These are phyloP conservation scores for Diacronema lutheri DNA, from an alignment of 78 protist species.

Conservation along the genomic window DNA sequence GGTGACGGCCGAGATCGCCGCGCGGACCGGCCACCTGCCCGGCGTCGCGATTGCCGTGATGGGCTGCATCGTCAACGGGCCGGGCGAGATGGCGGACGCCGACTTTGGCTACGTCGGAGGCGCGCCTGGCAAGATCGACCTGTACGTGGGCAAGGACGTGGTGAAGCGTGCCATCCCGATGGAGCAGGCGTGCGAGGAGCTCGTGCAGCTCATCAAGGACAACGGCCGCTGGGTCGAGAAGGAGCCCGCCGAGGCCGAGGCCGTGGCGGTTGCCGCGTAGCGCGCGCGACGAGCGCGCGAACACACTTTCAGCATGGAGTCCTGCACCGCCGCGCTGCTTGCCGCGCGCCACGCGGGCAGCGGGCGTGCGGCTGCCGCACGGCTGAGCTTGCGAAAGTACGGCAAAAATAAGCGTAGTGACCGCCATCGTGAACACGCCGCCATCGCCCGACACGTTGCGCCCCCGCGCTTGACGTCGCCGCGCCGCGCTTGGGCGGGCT, in stretches of 20 bases:
- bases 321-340: too few relatives aligned
- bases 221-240: conserved; percentile 1
- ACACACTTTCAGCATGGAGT: too few relatives aligned
- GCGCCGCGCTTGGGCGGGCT: too few relatives aligned
- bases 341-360: too few relatives aligned
- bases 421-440: too few relatives aligned
- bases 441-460: too few relatives aligned
- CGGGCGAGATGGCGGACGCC: conserved; percentile 63
- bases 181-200: conserved; percentile 33
- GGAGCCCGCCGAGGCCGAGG: background rate
- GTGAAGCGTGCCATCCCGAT: conserved; percentile 3
- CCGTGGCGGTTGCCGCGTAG: too few relatives aligned
- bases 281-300: too few relatives aligned
- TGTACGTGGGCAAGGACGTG: conserved; percentile 56
- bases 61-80: conserved; percentile 45
- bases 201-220: conserved; percentile 55
- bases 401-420: too few relatives aligned
- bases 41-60: conserved; percentile 57
- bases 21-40: conserved; percentile 44
- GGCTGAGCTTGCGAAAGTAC: too few relatives aligned
- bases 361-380: too few relatives aligned
- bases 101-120: conserved; percentile 62
- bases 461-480: too few relatives aligned
- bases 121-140: conserved; percentile 49
- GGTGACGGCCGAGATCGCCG: conserved; percentile 34